Evolutionary conservation across 331 rosid genomes (phyloP), one percentile per base, ranked within the genome.

Genomic region (Prunus yedoensis): DNA sequence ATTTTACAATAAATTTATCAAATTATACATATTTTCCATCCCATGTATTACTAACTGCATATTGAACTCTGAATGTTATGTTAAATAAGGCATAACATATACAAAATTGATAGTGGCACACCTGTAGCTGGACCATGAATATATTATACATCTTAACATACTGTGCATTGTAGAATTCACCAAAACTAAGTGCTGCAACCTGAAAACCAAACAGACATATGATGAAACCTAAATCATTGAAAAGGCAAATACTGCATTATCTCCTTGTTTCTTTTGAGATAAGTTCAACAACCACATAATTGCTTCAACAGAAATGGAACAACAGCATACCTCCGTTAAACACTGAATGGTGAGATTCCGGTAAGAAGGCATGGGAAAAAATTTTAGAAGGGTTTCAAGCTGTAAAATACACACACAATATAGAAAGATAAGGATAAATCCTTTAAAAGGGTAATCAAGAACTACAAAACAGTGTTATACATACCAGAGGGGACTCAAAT

Each of bases 351-450:
- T 90, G 30, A 95, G 89, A 81, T 95, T 95, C 35, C 98, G 91
- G 85, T 95, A 95, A 20, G 92, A 87, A 35, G 97, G 87, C 79
- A 91, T 76, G 2, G 98, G 98, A 78, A 92, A 95, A 83, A 92
- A 91, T 41, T 92, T 95, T n/a, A 95, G 86, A 20, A 95, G 94
- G 18, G 98, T 95, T 88, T 95, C 98, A 71, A 92, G 97, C 98
- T 92, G 91, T 74, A 79, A 74, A 54, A 46, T 64, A 75, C 28
- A 71, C 43, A 84, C 3, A 63, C 66, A 70, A 58, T 45, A 78
- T 13, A 65, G 30, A 4, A 78, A n/a, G 66, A 80, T 73, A 50
- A 51, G 58, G 38, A 38, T 46, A 25, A 41, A 49, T 62, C 66
- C 74, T 70, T 73, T 46, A 32, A 75, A 60, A 54, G 71, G 47